Conservation (phyloP, 768 basidiomycete genomes). For the Leccinum uliginosum region DNA sequence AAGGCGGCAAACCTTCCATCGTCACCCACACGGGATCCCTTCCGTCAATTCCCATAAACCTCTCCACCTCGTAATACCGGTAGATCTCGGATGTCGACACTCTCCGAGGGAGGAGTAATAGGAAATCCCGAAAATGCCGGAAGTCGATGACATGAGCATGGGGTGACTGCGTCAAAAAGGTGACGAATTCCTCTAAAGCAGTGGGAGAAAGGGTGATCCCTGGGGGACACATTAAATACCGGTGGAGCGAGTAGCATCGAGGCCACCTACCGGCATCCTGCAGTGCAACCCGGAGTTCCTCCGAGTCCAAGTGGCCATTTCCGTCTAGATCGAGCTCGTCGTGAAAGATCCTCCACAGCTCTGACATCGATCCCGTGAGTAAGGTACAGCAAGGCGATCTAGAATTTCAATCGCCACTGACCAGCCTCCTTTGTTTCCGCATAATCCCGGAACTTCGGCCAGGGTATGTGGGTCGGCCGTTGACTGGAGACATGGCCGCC, state of each 20-base stretch:
- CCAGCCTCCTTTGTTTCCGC: conserved; percentile 80
- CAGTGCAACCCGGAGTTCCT: conserved; percentile 59
- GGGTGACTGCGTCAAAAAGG: conserved; percentile 67
- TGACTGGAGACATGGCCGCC: conserved; percentile 41
- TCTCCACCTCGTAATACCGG: conserved; percentile 69
- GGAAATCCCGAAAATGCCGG: conserved; percentile 83
- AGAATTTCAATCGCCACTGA: conserved; percentile 33
- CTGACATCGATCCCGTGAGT: conserved; percentile 36
- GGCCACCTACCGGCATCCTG: conserved; percentile 58
- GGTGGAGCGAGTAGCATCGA: conserved; percentile 19
- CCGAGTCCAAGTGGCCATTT: conserved; percentile 74
- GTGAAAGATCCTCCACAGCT: conserved; percentile 90
- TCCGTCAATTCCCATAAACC: conserved; percentile 68
- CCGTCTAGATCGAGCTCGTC: conserved; percentile 87
- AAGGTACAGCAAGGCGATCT: conserved; percentile 10
- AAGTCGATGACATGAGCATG: conserved; percentile 72
- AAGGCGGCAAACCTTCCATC: conserved; percentile 69
- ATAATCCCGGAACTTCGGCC: conserved; percentile 72
- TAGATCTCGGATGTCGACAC: conserved; percentile 84
- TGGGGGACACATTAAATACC: conserved; percentile 30
- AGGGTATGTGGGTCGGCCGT: conserved; percentile 48
- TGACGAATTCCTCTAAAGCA: conserved; percentile 79
- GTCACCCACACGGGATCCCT: conserved; percentile 76
- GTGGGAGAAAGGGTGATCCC: conserved; percentile 67
- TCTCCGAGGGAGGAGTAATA: conserved; percentile 79